Percentiles rank a stretch among this genome's conserved stretches.
These are phyloP conservation scores for Patellifolia procumbens DNA, from an alignment of 179 eudicot species.

Conservation along the genomic window DNA sequence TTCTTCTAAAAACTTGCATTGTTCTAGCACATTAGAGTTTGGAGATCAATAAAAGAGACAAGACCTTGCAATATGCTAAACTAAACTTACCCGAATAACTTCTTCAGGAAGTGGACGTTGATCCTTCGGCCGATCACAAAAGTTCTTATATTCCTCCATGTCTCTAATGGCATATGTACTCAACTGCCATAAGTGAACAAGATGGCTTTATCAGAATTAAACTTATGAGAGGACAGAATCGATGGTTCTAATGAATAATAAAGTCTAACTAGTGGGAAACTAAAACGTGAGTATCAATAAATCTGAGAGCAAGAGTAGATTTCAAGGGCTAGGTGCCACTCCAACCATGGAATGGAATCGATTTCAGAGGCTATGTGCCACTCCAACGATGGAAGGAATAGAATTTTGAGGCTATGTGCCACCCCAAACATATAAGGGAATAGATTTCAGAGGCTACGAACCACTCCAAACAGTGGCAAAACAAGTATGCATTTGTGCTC, in stretches of 20 bases:
- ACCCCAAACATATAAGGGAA: no score
- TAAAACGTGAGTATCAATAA: neutral
- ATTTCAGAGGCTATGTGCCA: neutral
- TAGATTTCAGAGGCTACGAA: neutral
- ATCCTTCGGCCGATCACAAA: constrained; percentile 90
- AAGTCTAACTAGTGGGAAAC: neutral
- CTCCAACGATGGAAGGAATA: no score
- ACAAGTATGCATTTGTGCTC: neutral
- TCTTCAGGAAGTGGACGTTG: constrained; percentile 98
- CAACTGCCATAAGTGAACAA: constrained; percentile 49
- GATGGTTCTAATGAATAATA: neutral
- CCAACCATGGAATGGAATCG: no score
- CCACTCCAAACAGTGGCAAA: neutral
- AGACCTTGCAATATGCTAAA: neutral
- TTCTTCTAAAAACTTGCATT: neutral
- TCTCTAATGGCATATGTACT: constrained; percentile 94
- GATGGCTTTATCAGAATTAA: constrained; percentile 8
- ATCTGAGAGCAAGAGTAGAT: neutral
- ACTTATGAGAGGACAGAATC: constrained; percentile 7
- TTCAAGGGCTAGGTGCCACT: no score
- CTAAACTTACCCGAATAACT: constrained; percentile 82
- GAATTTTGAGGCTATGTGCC: neutral
- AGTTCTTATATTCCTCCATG: constrained; percentile 93
- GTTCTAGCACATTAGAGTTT: neutral
- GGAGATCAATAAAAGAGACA: constrained; percentile 1